A percentile compares a stretch with the other conserved stretches of the same genome.
phyloP scores from a whole-genome alignment of 257 asterid species.

The Verbena officinalis region DNA sequence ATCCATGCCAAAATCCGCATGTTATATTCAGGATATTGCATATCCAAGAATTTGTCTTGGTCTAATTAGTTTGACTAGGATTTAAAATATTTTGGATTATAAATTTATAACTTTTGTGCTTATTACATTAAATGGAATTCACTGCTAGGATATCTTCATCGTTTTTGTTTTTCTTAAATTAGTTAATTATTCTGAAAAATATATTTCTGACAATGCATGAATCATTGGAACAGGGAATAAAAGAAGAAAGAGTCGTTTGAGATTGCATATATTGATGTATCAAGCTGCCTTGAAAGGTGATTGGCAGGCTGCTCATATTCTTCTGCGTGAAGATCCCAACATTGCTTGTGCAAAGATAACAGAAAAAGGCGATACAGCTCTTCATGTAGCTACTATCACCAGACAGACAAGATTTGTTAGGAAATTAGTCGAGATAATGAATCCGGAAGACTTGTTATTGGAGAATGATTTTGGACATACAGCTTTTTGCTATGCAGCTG shows the following conservation, averaged over 20 bases:
- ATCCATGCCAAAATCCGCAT: too few species aligned
- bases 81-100: too few species aligned
- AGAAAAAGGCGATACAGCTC: slow-evolving; percentile 14
- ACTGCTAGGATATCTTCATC: not conserved
- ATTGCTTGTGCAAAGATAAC: not conserved
- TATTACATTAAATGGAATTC: too few species aligned
- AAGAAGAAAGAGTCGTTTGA: not conserved
- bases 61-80: too few species aligned
- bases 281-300: slow-evolving; percentile 23
- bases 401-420: not conserved
- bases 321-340: not conserved
- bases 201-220: not conserved
- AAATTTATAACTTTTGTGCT: too few species aligned
- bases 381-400: slow-evolving; percentile 29
- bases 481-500: slow-evolving; percentile 30
- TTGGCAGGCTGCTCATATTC: slow-evolving; percentile 17
- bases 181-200: not conserved
- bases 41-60: too few species aligned
- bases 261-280: not conserved
- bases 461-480: not conserved
- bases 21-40: too few species aligned
- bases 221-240: not conserved
- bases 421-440: slow-evolving; percentile 1
- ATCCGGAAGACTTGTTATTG: not conserved
- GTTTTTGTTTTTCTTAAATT: not conserved